phyloP scores from a whole-genome alignment of 805 yeast species.

The Wickerhamiella sergipiensis region DNA sequence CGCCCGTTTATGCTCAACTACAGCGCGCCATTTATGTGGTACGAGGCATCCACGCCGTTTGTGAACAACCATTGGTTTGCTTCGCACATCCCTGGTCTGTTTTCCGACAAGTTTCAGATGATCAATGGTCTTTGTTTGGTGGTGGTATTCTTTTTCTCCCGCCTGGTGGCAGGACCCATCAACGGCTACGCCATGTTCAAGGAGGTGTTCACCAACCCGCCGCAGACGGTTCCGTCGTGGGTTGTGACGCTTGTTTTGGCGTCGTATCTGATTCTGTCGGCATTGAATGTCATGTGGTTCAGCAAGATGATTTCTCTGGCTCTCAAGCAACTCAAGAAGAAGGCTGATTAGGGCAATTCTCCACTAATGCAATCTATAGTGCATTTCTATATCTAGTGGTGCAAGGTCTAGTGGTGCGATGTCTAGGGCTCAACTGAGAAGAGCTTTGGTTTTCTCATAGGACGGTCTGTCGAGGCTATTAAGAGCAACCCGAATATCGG shows the following conservation, averaged over 20 bases:
- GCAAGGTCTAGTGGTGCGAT: not conserved
- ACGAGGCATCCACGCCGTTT: conserved; percentile 87
- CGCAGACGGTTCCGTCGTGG: conserved; percentile 30
- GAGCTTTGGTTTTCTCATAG: conserved; percentile 26
- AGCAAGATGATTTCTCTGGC: conserved; percentile 74
- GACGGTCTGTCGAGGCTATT: conserved; percentile 32
- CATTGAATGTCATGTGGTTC: conserved; percentile 77
- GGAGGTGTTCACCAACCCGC: conserved; percentile 22
- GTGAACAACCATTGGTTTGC: conserved; percentile 91
- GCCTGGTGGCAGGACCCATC: conserved; percentile 79
- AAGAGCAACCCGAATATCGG: conserved; percentile 60
- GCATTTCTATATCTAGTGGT: not conserved
- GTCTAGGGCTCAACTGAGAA: not conserved
- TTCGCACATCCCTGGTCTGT: conserved; percentile 56
- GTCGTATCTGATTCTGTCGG: conserved; percentile 49
- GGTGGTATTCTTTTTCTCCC: conserved; percentile 54
- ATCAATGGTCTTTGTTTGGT: conserved; percentile 65
- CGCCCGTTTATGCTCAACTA: conserved; percentile 68
- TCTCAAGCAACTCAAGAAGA: conserved; percentile 30
- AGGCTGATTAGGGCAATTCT: not conserved
- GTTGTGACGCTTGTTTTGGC: conserved; percentile 38
- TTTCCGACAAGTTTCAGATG: conserved; percentile 39
- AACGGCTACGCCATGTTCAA: conserved; percentile 36
- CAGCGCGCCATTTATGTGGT: conserved; percentile 69
- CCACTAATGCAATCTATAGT: too few species aligned